Base-by-base conservation (phyloP, 2,329 filamentous ascomycete species). In the Alternaria sp. region DNA sequence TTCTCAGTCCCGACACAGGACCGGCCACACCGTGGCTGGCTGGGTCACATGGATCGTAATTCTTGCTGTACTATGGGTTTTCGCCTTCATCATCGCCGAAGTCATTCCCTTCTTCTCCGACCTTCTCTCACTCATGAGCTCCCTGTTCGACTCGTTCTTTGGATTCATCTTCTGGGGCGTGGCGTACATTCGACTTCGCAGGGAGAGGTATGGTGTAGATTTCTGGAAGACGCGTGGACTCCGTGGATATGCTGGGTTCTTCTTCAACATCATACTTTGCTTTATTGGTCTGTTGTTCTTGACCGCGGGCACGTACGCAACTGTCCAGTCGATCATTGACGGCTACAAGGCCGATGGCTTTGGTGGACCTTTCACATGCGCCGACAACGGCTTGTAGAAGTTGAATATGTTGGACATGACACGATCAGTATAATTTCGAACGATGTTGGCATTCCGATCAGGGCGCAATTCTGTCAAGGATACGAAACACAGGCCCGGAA, bases 111-210 rank as follows among this genome's bases (percentile, higher is more conserved):
- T 97, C 85, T 97, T 97, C 81, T 90, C 89, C 8, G 93, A 93
- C 62, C 82, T 86, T 65, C 78, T 86, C n/a, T 89, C 88, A 5
- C 83, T 93, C 62, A 91, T 93, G 89, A 91, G 89, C n/a, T 92
- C 92, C 4, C 86, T 97, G 1, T 97, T 97, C 74, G 93, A 97
- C 80, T 94, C 91, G 54, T 94, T 93, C 84, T 94, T 94, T 71
- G 94, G 94, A 24, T 97, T 97, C 83, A 96, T 97, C 74, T 97
- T 97, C 83, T 97, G 91, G 91, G 91, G 90, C 12, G 86, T 92
- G 1, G 91, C 91, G 0, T 94, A 92, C 74, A 86, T 93, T 72
- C 86, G 90, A 57, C 92, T 94, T 90, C 85, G 91, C 48, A 81
- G 81, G 20, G 89, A 86, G 1, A 89, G 92, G 64, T 84, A 87